Percentiles rank a stretch among this genome's conserved stretches.
phyloP scores from a whole-genome alignment of 192 early-diverging fungal genomes.

The Podila clonocystis region DNA sequence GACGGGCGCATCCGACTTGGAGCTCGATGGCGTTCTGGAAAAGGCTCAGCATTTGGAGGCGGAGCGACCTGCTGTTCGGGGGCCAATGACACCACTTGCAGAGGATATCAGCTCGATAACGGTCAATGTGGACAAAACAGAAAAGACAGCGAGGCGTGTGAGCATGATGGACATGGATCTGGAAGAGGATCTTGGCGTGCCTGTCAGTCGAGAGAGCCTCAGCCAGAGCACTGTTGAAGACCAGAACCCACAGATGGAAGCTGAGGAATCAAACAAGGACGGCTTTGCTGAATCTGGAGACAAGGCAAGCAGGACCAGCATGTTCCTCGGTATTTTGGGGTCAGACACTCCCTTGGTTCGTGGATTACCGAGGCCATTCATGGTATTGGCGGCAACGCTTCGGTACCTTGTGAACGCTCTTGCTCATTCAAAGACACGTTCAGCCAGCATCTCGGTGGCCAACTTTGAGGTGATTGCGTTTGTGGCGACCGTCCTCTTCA shows the following conservation, averaged over 20 bases:
- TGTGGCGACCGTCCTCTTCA: slow-evolving; percentile 53
- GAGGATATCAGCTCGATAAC: not conserved
- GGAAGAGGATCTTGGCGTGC: not conserved
- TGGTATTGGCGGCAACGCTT: slow-evolving; percentile 46
- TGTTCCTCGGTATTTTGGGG: slow-evolving; percentile 40
- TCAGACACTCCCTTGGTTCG: slow-evolving; percentile 25
- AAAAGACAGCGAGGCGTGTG: slow-evolving; percentile 6
- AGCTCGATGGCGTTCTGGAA: slow-evolving; percentile 29
- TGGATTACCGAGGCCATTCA: slow-evolving; percentile 22
- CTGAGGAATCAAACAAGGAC: not conserved
- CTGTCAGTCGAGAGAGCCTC: not conserved
- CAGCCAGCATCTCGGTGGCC: slow-evolving; percentile 32
- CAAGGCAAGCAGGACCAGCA: slow-evolving; percentile 32
- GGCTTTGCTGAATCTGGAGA: slow-evolving; percentile 1
- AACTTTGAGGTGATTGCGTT: slow-evolving; percentile 61
- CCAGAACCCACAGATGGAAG: not conserved
- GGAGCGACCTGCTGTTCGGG: not conserved
- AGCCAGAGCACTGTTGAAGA: not conserved
- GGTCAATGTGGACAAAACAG: not conserved
- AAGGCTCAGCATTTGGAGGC: not conserved
- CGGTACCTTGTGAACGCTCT: slow-evolving; percentile 55
- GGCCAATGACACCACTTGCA: not conserved
- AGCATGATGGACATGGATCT: slow-evolving; percentile 19
- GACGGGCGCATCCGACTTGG: slow-evolving; percentile 18
- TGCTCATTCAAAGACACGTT: slow-evolving; percentile 41